Conservation (phyloP, 768 basidiomycete species). For the Brasilioporus rufonigricans region DNA sequence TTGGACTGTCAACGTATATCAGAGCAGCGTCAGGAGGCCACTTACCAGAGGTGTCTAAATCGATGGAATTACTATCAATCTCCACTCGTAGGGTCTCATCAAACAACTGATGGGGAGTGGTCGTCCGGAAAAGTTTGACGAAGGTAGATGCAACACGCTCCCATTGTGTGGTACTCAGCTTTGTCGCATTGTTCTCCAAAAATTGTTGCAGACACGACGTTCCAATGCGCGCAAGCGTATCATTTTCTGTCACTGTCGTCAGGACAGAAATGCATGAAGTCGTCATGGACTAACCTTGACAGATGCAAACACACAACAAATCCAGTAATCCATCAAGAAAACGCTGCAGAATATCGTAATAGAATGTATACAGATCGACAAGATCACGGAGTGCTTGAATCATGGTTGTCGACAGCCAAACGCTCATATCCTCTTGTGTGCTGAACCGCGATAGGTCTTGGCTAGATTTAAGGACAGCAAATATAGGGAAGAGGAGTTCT, state of each 20-base stretch:
- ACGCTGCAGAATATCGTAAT: conserved; percentile 87
- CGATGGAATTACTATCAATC: conserved; percentile 58
- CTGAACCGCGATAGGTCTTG: conserved; percentile 91
- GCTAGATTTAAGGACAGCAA: conserved; percentile 90
- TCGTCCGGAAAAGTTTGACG: conserved; percentile 94
- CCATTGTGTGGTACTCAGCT: conserved; percentile 83
- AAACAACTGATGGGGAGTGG: conserved; percentile 95
- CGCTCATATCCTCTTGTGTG: conserved; percentile 98
- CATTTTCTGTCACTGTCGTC: conserved; percentile 69
- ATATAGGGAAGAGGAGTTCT: conserved; percentile 97
- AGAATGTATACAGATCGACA: conserved; percentile 93
- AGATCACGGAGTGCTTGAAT: conserved; percentile 95
- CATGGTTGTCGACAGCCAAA: conserved; percentile 99
- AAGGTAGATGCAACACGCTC: conserved; percentile 90
- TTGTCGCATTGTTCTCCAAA: conserved; percentile 87
- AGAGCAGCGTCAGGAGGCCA: not conserved
- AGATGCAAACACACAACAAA: conserved; percentile 92
- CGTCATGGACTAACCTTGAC: conserved; percentile 70
- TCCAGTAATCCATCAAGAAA: conserved; percentile 94
- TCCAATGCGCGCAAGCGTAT: conserved; percentile 94
- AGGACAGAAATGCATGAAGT: not conserved
- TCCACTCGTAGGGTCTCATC: conserved; percentile 89
- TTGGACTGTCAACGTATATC: conserved; percentile 5
- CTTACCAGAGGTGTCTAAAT: conserved; percentile 49
- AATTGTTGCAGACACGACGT: conserved; percentile 97